phyloP scores from a whole-genome alignment of 179 eudicot species.

The Silene vulgaris region DNA sequence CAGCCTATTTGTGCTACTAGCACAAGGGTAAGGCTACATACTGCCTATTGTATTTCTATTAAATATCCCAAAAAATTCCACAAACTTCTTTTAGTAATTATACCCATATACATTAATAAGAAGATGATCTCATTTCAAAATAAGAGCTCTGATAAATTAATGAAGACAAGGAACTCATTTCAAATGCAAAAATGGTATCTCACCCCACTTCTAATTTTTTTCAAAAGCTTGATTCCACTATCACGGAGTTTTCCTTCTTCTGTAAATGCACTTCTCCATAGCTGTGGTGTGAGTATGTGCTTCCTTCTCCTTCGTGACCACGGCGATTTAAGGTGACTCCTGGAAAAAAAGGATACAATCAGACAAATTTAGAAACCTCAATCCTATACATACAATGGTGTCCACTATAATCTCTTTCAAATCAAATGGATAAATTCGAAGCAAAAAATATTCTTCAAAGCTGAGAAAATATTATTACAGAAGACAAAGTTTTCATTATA shows the following conservation, averaged over 20 bases:
- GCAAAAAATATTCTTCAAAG: not conserved
- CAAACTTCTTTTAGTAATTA: not conserved
- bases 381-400: not conserved
- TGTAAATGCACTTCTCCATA: conserved; percentile 70
- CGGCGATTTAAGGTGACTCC: conserved; percentile 86
- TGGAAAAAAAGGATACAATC: conserved; percentile 20
- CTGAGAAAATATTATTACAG: not conserved
- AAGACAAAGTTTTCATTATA: not conserved
- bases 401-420: not conserved
- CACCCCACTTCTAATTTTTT: conserved; percentile 94
- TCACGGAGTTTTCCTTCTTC: conserved; percentile 76
- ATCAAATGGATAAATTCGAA: not conserved
- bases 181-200: conserved; percentile 25
- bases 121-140: not conserved
- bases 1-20: not conserved
- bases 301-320: conserved; percentile 92
- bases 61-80: not conserved
- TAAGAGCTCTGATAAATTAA: not conserved
- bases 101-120: not conserved
- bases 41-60: not conserved
- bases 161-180: not conserved
- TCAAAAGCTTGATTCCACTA: conserved; percentile 79
- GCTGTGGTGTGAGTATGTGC: conserved; percentile 58
- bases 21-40: too few species aligned
- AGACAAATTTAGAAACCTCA: not conserved